Percentiles rank a stretch among this genome's conserved stretches.
These are phyloP conservation scores for Aspergillus floridensis DNA, from an alignment of 2,329 filamentous ascomycete species.

Conservation along the genomic window DNA sequence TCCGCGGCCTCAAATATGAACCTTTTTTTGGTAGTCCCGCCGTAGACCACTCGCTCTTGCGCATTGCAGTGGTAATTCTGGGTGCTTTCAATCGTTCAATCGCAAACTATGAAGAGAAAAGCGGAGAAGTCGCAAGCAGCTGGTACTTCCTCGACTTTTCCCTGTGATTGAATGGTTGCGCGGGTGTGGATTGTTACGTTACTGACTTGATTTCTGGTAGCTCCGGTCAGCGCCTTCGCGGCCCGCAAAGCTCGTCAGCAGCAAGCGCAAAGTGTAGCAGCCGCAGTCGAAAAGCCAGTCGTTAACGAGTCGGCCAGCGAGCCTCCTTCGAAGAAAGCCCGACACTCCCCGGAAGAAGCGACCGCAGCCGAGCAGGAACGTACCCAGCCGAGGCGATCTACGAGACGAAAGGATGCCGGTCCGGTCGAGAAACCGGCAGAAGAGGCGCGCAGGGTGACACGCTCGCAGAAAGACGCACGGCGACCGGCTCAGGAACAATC, in stretches of 20 bases:
- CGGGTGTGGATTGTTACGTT: not conserved
- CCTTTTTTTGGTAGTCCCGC: constrained; percentile 5
- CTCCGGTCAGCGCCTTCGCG: constrained; percentile 43
- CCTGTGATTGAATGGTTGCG: not conserved
- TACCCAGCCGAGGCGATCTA: constrained; percentile 19
- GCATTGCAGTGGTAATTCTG: not conserved
- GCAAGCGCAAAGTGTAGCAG: constrained; percentile 24
- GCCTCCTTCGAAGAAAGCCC: constrained; percentile 37
- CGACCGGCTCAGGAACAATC: not conserved
- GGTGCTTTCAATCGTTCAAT: not conserved
- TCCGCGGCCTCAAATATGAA: constrained; percentile 29
- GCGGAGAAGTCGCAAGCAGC: constrained; percentile 37
- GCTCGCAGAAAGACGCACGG: constrained; percentile 8
- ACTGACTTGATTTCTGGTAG: constrained; percentile 22
- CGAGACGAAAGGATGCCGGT: constrained; percentile 19
- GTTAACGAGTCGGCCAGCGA: constrained; percentile 23
- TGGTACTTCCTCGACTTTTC: constrained; percentile 21
- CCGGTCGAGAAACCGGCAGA: constrained; percentile 11
- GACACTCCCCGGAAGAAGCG: constrained; percentile 27
- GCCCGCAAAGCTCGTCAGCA: constrained; percentile 43
- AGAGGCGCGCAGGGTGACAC: constrained; percentile 7
- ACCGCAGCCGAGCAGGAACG: constrained; percentile 15
- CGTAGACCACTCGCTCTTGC: constrained; percentile 1
- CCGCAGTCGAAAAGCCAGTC: constrained; percentile 18
- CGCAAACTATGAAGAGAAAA: constrained; percentile 36